Evolutionary conservation across 2,329 filamentous ascomycete species (phyloP).

Genomic region (Xylaria multiplex): DNA sequence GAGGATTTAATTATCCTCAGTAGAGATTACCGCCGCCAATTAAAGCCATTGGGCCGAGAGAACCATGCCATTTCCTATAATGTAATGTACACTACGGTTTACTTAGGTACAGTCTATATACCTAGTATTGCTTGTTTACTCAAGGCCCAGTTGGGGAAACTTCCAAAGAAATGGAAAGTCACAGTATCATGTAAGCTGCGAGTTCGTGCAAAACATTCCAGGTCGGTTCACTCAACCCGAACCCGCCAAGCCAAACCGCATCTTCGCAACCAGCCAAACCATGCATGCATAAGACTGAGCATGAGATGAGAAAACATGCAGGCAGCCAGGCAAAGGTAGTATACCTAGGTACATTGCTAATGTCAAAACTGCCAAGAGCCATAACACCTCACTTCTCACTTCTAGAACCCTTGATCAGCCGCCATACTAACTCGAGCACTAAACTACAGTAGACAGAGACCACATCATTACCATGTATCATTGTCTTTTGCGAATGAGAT

Average conservation of each 20-base stretch:
- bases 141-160: background rate
- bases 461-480: no score
- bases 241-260: slow-evolving; percentile 11
- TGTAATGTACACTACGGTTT: background rate
- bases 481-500: no score
- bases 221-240: background rate
- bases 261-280: background rate
- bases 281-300: background rate
- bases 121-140: background rate
- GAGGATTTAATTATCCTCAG: background rate
- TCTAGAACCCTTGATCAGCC: background rate
- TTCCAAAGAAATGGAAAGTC: background rate
- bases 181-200: background rate
- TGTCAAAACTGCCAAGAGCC: background rate
- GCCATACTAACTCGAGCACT: background rate
- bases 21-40: background rate
- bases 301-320: background rate
- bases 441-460: background rate
- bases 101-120: no score
- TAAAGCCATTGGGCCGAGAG: background rate
- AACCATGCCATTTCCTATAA: background rate
- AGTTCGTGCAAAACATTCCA: slow-evolving; percentile 12
- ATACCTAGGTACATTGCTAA: background rate
- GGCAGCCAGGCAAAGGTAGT: background rate
- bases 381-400: background rate